Percentiles rank a stretch among this genome's conserved stretches.
phyloP scores from a whole-genome alignment of 805 yeast species.

The Candida sakaeoensis region DNA sequence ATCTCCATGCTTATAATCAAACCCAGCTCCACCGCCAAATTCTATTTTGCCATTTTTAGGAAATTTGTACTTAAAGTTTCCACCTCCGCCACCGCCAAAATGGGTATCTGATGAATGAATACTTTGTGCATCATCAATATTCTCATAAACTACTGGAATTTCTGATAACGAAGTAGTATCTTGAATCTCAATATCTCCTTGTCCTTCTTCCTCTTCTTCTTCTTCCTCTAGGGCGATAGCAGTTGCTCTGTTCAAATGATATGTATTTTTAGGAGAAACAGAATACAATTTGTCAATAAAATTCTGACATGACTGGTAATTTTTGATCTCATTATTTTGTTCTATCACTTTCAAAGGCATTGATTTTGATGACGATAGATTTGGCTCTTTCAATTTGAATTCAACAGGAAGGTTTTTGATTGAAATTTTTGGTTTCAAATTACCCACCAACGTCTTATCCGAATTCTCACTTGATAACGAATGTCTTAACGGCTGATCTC shows the following conservation, averaged over 20 bases:
- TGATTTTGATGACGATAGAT: background rate
- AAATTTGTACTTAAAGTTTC: conserved; percentile 16
- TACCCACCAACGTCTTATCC: conserved; percentile 15
- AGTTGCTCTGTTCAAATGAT: conserved; percentile 26
- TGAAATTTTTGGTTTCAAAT: conserved; percentile 8
- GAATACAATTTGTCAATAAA: conserved; percentile 36
- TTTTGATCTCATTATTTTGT: conserved; percentile 6
- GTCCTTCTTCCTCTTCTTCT: conserved; percentile 4
- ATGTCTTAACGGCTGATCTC: conserved; percentile 7
- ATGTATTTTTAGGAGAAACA: conserved; percentile 39
- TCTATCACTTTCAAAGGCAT: conserved; percentile 4
- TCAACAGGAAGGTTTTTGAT: conserved; percentile 12
- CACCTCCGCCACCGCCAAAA: conserved; percentile 27
- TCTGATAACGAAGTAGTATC: background rate
- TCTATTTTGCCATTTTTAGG: conserved; percentile 21
- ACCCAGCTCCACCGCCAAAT: conserved; percentile 28
- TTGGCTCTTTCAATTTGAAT: conserved; percentile 10
- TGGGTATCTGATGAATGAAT: conserved; percentile 12
- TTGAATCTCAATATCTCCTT: no score
- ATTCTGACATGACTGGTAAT: conserved; percentile 19
- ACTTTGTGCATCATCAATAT: conserved; percentile 6
- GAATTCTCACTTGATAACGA: conserved; percentile 16
- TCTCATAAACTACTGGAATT: conserved; percentile 4
- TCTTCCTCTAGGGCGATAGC: conserved; percentile 21
- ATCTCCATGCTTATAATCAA: conserved; percentile 18